A percentile compares a stretch with the other conserved stretches of the same genome.
Conservation (phyloP, 345 rosid species). For the Euphorbia peplus region DNA sequence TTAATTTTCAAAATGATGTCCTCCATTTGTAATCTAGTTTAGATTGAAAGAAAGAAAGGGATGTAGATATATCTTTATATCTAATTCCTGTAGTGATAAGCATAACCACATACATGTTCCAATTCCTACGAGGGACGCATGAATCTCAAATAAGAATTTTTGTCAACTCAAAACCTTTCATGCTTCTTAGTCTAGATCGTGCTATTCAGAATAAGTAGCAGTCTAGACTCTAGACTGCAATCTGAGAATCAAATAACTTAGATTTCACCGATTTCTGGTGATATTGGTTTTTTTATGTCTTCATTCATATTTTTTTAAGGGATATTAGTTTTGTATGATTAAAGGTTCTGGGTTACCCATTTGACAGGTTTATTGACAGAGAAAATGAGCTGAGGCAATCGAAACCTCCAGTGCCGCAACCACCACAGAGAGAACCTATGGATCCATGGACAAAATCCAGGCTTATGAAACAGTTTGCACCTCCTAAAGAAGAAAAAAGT, state of each 20-base stretch:
- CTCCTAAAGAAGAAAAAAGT: conserved; percentile 69
- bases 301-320: not conserved
- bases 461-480: conserved; percentile 68
- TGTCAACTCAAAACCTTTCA: not conserved
- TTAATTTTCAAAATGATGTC: not conserved
- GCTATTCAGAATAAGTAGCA: not conserved
- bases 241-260: not conserved
- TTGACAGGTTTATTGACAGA: conserved; percentile 77
- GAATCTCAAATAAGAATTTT: no score
- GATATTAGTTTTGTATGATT: not conserved
- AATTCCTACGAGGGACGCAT: no score
- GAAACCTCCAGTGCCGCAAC: conserved; percentile 69
- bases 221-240: not conserved
- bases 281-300: not conserved
- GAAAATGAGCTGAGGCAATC: conserved; percentile 87
- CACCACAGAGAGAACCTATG: conserved; percentile 54
- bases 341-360: not conserved
- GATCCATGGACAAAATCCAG: conserved; percentile 87
- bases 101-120: no score
- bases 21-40: not conserved
- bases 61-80: not conserved
- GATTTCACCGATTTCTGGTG: no score
- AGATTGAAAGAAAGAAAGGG: not conserved
- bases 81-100: no score
- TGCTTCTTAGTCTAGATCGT: not conserved